These are phyloP conservation scores for Pythium apleroticum DNA, from an alignment of 352 stramenopile genomes.

Conservation along the genomic window DNA sequence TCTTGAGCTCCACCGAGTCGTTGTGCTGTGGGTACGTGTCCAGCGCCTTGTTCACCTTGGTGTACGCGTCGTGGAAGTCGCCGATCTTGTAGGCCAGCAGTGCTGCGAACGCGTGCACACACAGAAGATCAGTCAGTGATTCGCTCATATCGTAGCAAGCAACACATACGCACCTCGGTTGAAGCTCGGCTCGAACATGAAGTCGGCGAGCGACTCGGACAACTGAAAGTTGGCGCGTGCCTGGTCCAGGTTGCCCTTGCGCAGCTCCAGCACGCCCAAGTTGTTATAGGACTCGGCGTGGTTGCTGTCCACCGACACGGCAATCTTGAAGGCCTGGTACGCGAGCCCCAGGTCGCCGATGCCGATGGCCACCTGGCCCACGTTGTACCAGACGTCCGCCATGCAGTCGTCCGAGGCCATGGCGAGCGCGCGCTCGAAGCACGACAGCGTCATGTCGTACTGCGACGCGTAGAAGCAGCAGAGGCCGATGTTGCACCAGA, in stretches of 20 bases:
- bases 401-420: conserved; percentile 89
- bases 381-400: conserved; percentile 95
- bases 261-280: conserved; percentile 87
- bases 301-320: conserved; percentile 88
- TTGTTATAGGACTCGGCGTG: conserved; percentile 93
- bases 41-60: conserved; percentile 83
- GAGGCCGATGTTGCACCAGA: conserved; percentile 95
- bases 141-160: conserved; percentile 7
- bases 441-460: conserved; percentile 94
- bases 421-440: conserved; percentile 89
- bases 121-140: not conserved
- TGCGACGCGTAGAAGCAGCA: conserved; percentile 94
- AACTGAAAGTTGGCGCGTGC: conserved; percentile 82
- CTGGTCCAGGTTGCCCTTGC: conserved; percentile 88
- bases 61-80: conserved; percentile 90
- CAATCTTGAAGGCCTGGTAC: conserved; percentile 94
- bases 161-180: conserved; percentile 61
- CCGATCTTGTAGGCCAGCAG: conserved; percentile 90
- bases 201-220: conserved; percentile 75
- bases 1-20: conserved; percentile 89
- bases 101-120: conserved; percentile 35
- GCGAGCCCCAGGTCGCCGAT: conserved; percentile 92
- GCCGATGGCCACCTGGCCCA: conserved; percentile 91
- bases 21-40: conserved; percentile 76
- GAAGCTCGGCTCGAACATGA: conserved; percentile 92